phyloP scores from a whole-genome alignment of 805 yeast genomes.

The Sungouiella blattae region DNA sequence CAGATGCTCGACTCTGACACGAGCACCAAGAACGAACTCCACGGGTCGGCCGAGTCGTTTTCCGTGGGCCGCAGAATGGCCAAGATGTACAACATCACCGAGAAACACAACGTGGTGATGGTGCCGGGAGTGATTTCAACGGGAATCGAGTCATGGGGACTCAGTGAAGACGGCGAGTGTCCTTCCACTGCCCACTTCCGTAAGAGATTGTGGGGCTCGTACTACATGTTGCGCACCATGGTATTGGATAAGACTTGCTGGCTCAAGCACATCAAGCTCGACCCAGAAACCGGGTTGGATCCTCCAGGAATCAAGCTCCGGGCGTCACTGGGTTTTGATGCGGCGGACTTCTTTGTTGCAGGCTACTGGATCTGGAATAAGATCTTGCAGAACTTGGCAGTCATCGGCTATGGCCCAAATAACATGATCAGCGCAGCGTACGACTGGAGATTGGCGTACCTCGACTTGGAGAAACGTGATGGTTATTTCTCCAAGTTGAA shows the following conservation, averaged over 20 bases:
- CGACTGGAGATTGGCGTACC: constrained; percentile 92
- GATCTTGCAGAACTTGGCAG: constrained; percentile 89
- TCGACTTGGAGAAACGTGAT: constrained; percentile 85
- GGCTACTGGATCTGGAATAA: constrained; percentile 99
- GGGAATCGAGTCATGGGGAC: constrained; percentile 92
- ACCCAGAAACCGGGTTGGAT: constrained; percentile 87
- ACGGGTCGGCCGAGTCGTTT: constrained; percentile 74
- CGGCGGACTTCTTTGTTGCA: constrained; percentile 93
- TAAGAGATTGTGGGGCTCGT: constrained; percentile 94
- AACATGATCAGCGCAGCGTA: constrained; percentile 89
- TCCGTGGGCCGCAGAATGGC: constrained; percentile 74
- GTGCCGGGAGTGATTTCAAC: constrained; percentile 97
- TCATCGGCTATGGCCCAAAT: constrained; percentile 88
- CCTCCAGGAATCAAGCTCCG: constrained; percentile 79
- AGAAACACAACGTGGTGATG: constrained; percentile 79
- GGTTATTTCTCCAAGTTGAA: constrained; percentile 78
- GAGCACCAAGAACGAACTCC: constrained; percentile 28
- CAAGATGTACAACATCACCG: constrained; percentile 45
- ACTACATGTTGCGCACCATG: constrained; percentile 92
- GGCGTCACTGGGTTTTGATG: constrained; percentile 95
- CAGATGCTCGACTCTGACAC: constrained; percentile 57
- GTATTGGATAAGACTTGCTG: constrained; percentile 88
- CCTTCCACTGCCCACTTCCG: constrained; percentile 83
- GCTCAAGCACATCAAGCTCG: constrained; percentile 87
- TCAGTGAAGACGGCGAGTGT: constrained; percentile 65